Conservation (phyloP, 73 alveolate genomes). For the Effrenium voratum region DNA sequence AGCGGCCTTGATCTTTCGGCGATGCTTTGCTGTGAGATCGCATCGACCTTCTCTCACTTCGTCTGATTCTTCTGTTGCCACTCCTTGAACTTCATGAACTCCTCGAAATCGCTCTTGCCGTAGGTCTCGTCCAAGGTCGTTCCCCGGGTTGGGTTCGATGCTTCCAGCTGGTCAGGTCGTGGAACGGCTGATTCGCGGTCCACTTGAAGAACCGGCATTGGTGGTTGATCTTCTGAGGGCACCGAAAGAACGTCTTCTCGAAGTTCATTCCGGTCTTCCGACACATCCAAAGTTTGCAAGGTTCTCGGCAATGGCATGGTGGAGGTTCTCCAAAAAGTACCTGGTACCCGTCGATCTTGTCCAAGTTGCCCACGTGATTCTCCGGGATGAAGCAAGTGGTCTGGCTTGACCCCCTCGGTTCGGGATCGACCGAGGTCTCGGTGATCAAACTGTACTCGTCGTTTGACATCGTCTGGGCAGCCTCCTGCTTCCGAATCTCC, state of each 20-base stretch:
- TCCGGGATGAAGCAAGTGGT: neutral
- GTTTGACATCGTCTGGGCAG: neutral
- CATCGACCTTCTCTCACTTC: neutral
- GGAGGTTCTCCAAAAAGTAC: neutral
- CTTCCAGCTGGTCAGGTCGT: neutral
- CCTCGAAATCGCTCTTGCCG: neutral
- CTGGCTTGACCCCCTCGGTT: neutral
- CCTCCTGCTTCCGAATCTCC: neutral
- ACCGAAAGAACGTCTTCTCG: neutral
- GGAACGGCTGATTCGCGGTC: neutral
- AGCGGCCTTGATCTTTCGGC: too few species aligned
- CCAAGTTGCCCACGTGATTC: neutral
- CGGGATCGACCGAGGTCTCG: neutral
- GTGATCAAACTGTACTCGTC: neutral
- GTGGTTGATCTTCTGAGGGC: neutral
- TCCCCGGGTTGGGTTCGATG: neutral
- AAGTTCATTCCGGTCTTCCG: neutral
- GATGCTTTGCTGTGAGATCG: neutral
- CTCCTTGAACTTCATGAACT: neutral
- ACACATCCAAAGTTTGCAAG: neutral
- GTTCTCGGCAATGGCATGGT: neutral
- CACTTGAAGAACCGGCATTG: neutral
- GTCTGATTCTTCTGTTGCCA: neutral
- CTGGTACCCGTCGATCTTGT: neutral
- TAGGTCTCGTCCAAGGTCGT: neutral